Percentiles rank a stretch among this genome's conserved stretches.
These are phyloP conservation scores for Sarocladium kiliense DNA, from an alignment of 2,329 filamentous ascomycete genomes.

Conservation along the genomic window DNA sequence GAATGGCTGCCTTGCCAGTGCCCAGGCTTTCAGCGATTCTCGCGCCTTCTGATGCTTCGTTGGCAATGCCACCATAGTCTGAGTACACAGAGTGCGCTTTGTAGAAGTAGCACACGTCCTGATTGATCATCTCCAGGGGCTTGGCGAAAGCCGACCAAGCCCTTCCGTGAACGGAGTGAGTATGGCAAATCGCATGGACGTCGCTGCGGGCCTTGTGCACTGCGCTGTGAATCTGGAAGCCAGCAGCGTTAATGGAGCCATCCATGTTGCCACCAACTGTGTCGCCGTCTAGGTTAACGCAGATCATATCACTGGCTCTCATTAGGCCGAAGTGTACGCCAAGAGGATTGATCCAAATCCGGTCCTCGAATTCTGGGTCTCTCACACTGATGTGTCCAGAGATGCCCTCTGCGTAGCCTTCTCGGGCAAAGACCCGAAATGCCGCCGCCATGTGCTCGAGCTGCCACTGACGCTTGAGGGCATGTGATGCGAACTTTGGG, in stretches of 20 bases:
- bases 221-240: conserved; percentile 62
- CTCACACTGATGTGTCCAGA: conserved; percentile 61
- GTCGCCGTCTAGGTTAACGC: conserved; percentile 55
- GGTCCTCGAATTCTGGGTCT: conserved; percentile 54
- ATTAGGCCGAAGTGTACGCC: conserved; percentile 62
- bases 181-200: conserved; percentile 63
- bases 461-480: conserved; percentile 21
- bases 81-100: conserved; percentile 60
- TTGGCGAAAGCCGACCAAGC: conserved; percentile 61
- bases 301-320: conserved; percentile 62
- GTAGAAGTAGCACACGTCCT: conserved; percentile 60
- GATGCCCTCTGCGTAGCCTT: conserved; percentile 65
- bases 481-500: conserved; percentile 18
- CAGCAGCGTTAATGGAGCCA: conserved; percentile 60
- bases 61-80: conserved; percentile 44
- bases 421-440: conserved; percentile 62
- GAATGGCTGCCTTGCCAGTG: conserved; percentile 52
- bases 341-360: conserved; percentile 64
- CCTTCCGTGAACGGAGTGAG: conserved; percentile 59
- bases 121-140: conserved; percentile 64
- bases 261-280: conserved; percentile 57
- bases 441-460: conserved; percentile 60
- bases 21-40: conserved; percentile 60
- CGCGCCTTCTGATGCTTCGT: conserved; percentile 59
- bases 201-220: conserved; percentile 61